Base-by-base conservation (phyloP, 2,329 filamentous ascomycete species). In the Colletotrichum sp. region DNA sequence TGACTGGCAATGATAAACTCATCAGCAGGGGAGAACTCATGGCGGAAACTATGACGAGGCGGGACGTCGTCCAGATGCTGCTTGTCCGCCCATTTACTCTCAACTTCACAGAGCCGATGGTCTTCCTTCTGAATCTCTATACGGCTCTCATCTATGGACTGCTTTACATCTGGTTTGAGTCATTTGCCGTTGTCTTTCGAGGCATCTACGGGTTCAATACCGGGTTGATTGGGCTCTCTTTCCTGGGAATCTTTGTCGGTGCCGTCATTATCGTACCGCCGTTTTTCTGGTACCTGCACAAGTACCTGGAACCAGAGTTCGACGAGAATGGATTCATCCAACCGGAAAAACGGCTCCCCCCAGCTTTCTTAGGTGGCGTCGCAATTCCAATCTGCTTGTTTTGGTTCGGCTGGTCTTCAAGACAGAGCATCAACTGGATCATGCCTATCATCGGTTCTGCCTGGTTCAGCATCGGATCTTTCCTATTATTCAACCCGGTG, bases 371-470 rank as follows among this genome's bases (percentile, higher is more conserved):
- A 30, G 93, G 94, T 27, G 91, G 89, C 1, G 85, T 93, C 68
- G 84, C 94, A 6, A 92, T 95, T 25, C 92, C 93, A 8, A 85
- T 93, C 75, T 92, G 92, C 12, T 82, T 95, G 0, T 94, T 95
- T 81, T 91, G 93, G 79, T 94, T 94, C 82, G 92, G 89, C 7
- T 94, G 93, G 92, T 94, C 93, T 11, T 91, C 91, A 11, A 93
- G 90, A 81, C 81, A 88, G 25, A 86, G 82, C 74, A 89, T 94
- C 72, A 89, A 92, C 84, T 93, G 88, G 88, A 89, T 91, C 74
- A 87, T 88, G 32, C 89, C 90, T 13, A 89, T 91, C 72, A 89
- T 92, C 80, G 90, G 88, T 27, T 90, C 87, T 71, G 84, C 81
- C 7, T 84, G 91, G 72, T 92, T 92, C 81, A 90, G 89, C 48